Evolutionary conservation across 768 basidiomycete genomes (phyloP), one percentile per base, ranked within the genome.

Genomic region (Chalciporus pseudorubinellus): DNA sequence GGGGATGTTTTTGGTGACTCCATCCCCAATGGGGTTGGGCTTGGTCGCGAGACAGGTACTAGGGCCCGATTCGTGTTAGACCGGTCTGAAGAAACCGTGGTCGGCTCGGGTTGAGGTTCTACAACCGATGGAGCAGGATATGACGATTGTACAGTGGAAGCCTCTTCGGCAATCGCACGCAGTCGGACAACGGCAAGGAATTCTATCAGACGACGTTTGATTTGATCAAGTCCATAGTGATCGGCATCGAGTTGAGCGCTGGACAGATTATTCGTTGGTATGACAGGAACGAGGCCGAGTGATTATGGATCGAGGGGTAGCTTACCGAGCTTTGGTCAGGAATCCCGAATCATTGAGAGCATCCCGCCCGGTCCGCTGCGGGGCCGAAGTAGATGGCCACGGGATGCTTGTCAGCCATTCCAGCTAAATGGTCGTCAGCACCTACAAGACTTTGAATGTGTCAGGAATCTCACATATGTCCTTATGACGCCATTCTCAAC

Each of bases 401-500:
- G 94, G 94, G 16, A 95, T 65, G 4, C 84, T 75, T 6, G 89
- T 85, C 28, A 97, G 73, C 91, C 93, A 95, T 69, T 97, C 95
- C 19, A 97, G 79, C 85, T 63, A 53, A 22, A 58, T 33, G 19
- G n/a, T 20, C 3, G 24, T 68, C 48, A 64, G 61, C 13, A 18
- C 28, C 2, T 13, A 39, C 29, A 29, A 39, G 6, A 14, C 5
- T 2, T 5, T 26, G 33, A 40, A 21, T 36, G 56, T 20, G 56
- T 20, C 39, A 22, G 20, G 2, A 11, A 7, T 74, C 85, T 59
- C 61, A 90, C 91, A 65, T 89, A 93, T 64, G 76, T 86, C 43
- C 90, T 76, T 44, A 94, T 85, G 31, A 95, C 93, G 4, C 92
- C 91, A 62, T 90, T 84, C 73, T 97, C 95, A 2, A 92, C 90